These are phyloP conservation scores for Lentinula sp. DNA, from an alignment of 768 basidiomycete genomes.

Conservation along the genomic window DNA sequence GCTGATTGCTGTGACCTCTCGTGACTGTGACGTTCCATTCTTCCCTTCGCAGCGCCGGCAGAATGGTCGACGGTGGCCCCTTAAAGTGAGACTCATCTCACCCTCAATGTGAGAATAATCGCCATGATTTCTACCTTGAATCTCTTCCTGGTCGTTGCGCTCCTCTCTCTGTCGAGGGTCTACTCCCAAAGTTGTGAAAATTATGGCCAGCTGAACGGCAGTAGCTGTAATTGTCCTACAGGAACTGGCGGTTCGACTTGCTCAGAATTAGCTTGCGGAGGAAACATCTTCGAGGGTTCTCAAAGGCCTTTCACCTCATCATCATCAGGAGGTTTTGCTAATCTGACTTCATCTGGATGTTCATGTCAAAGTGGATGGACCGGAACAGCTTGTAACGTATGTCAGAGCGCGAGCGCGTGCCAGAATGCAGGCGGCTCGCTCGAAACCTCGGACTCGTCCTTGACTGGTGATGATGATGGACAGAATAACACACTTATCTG, in stretches of 20 bases:
- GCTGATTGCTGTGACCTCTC: background rate
- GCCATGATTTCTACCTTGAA: conserved; percentile 13
- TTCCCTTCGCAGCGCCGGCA: background rate
- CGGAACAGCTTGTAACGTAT: conserved; percentile 79
- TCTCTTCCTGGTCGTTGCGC: conserved; percentile 1
- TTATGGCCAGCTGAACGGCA: conserved; percentile 52
- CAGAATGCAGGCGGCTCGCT: conserved; percentile 46
- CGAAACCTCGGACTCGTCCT: background rate
- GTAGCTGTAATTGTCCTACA: conserved; percentile 68
- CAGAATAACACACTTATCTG: conserved; percentile 70
- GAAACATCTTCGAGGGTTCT: conserved; percentile 72
- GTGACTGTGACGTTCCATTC: background rate
- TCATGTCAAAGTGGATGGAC: conserved; percentile 71
- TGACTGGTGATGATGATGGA: conserved; percentile 19
- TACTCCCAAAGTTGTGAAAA: conserved; percentile 57
- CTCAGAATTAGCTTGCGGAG: conserved; percentile 68
- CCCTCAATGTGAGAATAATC: background rate
- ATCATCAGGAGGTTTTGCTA: conserved; percentile 43
- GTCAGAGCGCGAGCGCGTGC: conserved; percentile 61
- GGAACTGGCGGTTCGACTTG: conserved; percentile 77
- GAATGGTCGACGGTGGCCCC: background rate
- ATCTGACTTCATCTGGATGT: conserved; percentile 64
- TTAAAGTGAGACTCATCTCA: background rate
- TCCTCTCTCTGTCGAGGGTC: conserved; percentile 5
- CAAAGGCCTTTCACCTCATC: conserved; percentile 43